A percentile compares a stretch with the other conserved stretches of the same genome.
Conservation (phyloP, 2,329 filamentous ascomycete genomes). For the Penicillium sclerotiorum region DNA sequence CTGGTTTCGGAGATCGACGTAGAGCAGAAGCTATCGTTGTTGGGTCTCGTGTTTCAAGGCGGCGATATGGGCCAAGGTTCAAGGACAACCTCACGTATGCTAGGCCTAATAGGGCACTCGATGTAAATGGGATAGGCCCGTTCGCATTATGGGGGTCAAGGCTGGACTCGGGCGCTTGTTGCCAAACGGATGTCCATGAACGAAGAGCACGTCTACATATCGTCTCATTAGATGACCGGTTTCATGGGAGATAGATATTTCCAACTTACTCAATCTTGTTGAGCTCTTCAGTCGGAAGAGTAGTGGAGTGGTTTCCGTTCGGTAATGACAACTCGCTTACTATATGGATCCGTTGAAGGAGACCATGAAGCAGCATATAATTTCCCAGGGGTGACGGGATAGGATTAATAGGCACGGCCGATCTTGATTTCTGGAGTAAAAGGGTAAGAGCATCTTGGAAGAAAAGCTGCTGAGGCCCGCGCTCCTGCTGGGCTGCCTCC, state of each 20-base stretch:
- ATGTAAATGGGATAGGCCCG: conserved; percentile 38
- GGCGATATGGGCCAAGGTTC: conserved; percentile 62
- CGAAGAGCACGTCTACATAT: conserved; percentile 34
- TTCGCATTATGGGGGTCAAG: conserved; percentile 38
- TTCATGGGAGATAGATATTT: neutral
- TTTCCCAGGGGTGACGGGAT: conserved; percentile 60
- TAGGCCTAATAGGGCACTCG: conserved; percentile 34
- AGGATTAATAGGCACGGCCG: conserved; percentile 30
- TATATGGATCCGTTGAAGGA: conserved; percentile 67
- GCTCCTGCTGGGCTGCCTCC: conserved; percentile 32
- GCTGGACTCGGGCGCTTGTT: conserved; percentile 39
- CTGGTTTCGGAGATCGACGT: conserved; percentile 59
- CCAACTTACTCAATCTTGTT: conserved; percentile 39
- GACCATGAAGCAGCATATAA: conserved; percentile 70
- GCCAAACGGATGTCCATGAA: conserved; percentile 40
- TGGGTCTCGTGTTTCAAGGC: conserved; percentile 67
- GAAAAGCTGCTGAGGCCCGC: conserved; percentile 32
- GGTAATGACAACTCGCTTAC: conserved; percentile 37
- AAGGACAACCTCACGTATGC: conserved; percentile 37
- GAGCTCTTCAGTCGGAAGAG: conserved; percentile 35
- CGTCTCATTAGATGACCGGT: neutral
- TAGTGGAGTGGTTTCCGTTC: conserved; percentile 33
- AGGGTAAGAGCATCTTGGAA: conserved; percentile 39
- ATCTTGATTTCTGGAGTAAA: conserved; percentile 34
- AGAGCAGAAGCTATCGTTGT: conserved; percentile 64